These are phyloP conservation scores for Xylaria sp. DNA, from an alignment of 2,329 filamentous ascomycete species.

Conservation along the genomic window DNA sequence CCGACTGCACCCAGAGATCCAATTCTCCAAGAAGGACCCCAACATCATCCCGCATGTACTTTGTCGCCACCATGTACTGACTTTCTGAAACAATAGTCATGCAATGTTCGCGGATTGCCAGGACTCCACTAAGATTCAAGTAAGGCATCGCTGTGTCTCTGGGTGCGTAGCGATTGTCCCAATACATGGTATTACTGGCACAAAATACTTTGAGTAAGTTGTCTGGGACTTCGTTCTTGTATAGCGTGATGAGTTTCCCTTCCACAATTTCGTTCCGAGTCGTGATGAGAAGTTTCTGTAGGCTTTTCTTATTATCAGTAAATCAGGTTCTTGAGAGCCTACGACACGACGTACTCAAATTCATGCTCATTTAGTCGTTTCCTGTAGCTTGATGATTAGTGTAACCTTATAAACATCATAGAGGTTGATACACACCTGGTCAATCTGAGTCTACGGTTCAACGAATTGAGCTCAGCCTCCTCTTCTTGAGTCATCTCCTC, in stretches of 20 bases:
- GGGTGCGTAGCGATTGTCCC: constrained; percentile 49
- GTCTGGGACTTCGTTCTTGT: constrained; percentile 43
- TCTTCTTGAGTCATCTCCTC: constrained; percentile 12
- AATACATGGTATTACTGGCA: constrained; percentile 57
- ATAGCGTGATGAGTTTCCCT: constrained; percentile 45
- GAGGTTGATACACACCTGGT: constrained; percentile 15
- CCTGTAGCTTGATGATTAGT: constrained; percentile 16
- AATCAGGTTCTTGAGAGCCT: neutral
- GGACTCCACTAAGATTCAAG: constrained; percentile 56
- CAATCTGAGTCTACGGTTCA: neutral
- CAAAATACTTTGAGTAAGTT: constrained; percentile 54
- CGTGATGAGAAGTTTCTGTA: constrained; percentile 48
- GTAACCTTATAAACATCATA: neutral
- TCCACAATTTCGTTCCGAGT: constrained; percentile 53
- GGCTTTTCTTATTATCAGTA: constrained; percentile 18
- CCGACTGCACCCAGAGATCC: constrained; percentile 58
- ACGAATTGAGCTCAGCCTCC: neutral
- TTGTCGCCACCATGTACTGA: constrained; percentile 51
- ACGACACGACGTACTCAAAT: constrained; percentile 28
- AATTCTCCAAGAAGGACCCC: constrained; percentile 54
- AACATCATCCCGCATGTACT: constrained; percentile 55
- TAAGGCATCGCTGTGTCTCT: constrained; percentile 44
- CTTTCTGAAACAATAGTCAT: constrained; percentile 57
- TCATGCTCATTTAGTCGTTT: neutral
- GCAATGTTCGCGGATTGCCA: constrained; percentile 55